Evolutionary conservation across 2,329 filamentous ascomycete genomes (phyloP), one percentile per base, ranked within the genome.

Genomic region (Exophiala xenobiotica): DNA sequence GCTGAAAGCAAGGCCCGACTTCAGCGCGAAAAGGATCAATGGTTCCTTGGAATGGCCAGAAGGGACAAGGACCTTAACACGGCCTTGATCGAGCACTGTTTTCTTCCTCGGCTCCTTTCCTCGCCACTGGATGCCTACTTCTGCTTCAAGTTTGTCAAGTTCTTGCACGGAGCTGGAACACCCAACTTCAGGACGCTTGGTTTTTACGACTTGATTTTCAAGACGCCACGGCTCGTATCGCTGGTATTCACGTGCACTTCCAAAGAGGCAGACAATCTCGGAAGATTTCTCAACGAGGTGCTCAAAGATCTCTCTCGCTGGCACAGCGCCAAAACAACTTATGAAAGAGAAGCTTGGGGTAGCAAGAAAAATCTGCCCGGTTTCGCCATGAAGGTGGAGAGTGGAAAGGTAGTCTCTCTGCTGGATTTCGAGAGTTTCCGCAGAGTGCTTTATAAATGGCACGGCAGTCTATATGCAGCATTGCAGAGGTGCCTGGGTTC

Each of bases 251-350:
- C 87, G 41, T 95, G 88, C 66, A 95, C 91, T 0, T 86, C 92
- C 19, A 86, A 90, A 49, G 95, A 99, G 70, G 89, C 90, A 0
- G 89, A 96, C 67, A 90, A 95, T 60, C 75, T 99, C n/a, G 93
- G 90, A 9, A 87, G 88, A 19, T 97, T 99, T 68, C 72, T 99
- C 48, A 89, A 86, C 64, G 84, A 92, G 55, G 76, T 93, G 1
- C 74, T 99, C 8, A 81, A 85, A 53, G 90, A 96, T 59, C 77
- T 99, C 14, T 80, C 84, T 6, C 76, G 78, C 45, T 99, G 95
- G 93, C 93, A 97, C 68, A 80, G 81, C 19, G 86, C 90, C 65
- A 85, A 86, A 63, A 69, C 75, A 4, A 73, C 80, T 0, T 99
- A 93, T 67, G 88, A 95, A 65, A 89, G 87, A 64, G 88, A 95